Evolutionary conservation across 2,329 filamentous ascomycete species (phyloP), one percentile per base, ranked within the genome.

Genomic region (Periglandula ipomoeae): DNA sequence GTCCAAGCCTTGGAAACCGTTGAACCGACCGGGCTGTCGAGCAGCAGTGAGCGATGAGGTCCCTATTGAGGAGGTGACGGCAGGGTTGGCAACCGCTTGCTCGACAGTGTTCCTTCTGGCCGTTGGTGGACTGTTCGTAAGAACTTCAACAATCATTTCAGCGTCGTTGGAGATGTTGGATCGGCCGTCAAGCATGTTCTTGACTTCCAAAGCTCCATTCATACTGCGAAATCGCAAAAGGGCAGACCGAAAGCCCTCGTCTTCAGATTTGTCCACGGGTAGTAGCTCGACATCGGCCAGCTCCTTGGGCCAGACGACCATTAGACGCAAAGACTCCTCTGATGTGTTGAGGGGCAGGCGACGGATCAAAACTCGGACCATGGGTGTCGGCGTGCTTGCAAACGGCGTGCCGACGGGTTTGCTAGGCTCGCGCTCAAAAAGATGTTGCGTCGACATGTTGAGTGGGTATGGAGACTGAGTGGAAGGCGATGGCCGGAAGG

Each of bases 1-100:
- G 48, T 85, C 81, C 50, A 79, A 66, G 5, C 75, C 70, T 51
- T 82, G 77, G 58, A 85, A 87, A 17, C 74, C 76, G 54, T 79
- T 81, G 63, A 79, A 86, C 48, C 81, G 76, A 45, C 77, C 75
- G 5, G 73, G 67, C 56, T 81, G 78, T 52, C 78, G 74, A 34
- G 69, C 64, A 15, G 69, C 67, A 3, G 67, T 57, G 1, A 63
- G 65, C 32, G 71, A 70, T n/a, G 69, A 67, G 3, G 67, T 58
- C 1, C 63, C 65, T 30, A 70, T 70, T 3, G 74, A 71, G 17
- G 71, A 64, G 38, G 65, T 54, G 26, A 61, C 61, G 6, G 63
- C 58, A 6, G 58, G 50, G 8, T 52, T 50, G 27, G 52, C 57
- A 30, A 49, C 53, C 8, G 47, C 24, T n/a, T 52, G 32, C 20